phyloP scores from a whole-genome alignment of 495 filamentous ascomycete genomes.

The Neurospora tetrasperma region DNA sequence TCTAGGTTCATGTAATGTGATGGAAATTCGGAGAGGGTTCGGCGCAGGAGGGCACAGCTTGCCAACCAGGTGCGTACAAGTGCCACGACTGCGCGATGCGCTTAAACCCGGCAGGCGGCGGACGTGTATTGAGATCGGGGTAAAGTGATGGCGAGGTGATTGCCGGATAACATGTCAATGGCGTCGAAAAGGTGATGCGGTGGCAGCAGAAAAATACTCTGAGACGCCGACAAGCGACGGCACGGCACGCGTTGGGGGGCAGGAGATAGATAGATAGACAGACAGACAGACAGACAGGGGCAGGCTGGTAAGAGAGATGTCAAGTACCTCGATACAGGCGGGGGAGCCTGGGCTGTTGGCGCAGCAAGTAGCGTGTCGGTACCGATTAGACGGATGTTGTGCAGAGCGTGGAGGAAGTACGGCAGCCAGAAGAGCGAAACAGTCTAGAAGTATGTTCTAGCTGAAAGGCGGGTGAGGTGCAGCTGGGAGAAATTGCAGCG shows the following conservation, averaged over 20 bases:
- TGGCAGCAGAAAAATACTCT: background rate
- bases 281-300: background rate
- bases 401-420: background rate
- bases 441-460: background rate
- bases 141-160: background rate
- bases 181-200: background rate
- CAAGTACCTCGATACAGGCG: background rate
- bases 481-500: background rate
- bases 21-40: background rate
- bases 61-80: background rate
- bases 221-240: background rate
- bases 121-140: background rate
- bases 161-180: background rate
- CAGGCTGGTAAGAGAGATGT: background rate
- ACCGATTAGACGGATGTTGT: background rate
- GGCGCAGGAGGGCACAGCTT: background rate
- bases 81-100: constrained; percentile 6
- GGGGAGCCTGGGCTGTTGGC: background rate
- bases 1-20: background rate
- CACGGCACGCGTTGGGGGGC: background rate
- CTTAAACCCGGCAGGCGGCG: constrained; percentile 18
- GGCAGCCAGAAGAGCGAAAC: background rate
- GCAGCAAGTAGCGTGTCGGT: background rate
- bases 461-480: background rate
- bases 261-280: background rate